These are phyloP conservation scores for Puccinia horiana DNA, from an alignment of 1,284 basidiomycete species.

Conservation along the genomic window DNA sequence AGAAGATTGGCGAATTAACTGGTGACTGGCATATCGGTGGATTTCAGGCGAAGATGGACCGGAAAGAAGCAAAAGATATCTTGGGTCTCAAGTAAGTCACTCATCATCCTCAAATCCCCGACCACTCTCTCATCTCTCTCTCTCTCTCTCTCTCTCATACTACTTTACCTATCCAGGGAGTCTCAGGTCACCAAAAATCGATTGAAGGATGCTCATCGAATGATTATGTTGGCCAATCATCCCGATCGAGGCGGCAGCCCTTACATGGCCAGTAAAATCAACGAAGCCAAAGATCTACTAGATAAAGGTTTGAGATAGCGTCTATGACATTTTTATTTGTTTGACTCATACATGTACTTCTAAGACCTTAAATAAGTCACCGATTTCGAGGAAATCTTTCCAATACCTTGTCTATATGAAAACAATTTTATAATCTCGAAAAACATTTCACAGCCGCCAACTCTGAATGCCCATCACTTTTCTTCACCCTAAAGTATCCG, in stretches of 20 bases:
- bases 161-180: constrained; percentile 51
- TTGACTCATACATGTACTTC: too few relatives aligned
- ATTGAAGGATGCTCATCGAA: constrained; percentile 58
- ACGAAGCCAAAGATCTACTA: constrained; percentile 49
- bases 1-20: constrained; percentile 27
- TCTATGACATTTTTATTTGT: neutral
- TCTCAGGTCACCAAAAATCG: constrained; percentile 56
- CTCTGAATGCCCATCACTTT: too few relatives aligned
- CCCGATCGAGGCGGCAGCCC: constrained; percentile 59
- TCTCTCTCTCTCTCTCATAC: neutral
- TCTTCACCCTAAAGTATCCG: too few relatives aligned
- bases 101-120: neutral
- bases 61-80: constrained; percentile 43
- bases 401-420: too few relatives aligned
- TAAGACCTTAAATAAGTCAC: too few relatives aligned
- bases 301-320: constrained; percentile 44
- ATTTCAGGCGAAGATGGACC: constrained; percentile 47
- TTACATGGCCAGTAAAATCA: constrained; percentile 57
- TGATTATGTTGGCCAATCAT: constrained; percentile 60
- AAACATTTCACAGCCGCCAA: too few relatives aligned
- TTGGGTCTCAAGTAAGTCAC: constrained; percentile 43
- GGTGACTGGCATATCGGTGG: constrained; percentile 43
- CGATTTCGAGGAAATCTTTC: too few relatives aligned
- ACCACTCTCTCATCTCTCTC: neutral
- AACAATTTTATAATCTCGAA: too few relatives aligned